Conservation (phyloP, 331 rosid species). For the Erythrophleum ivorense region DNA sequence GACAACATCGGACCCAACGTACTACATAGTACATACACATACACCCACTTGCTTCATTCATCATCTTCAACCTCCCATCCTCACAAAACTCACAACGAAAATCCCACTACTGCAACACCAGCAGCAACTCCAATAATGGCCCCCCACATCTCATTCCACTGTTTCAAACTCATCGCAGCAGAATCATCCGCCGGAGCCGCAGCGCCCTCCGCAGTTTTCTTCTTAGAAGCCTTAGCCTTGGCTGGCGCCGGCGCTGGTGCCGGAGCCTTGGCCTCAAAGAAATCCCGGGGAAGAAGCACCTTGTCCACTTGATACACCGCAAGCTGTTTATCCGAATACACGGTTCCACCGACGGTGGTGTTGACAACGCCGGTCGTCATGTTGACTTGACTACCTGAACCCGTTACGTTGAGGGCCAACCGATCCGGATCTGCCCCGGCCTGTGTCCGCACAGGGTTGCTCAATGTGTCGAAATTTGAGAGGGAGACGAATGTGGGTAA, state of each 20-base stretch:
- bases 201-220: slow-evolving; percentile 52
- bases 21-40: slow-evolving; percentile 9
- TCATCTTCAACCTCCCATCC: slow-evolving; percentile 18
- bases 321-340: slow-evolving; percentile 72
- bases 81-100: slow-evolving; percentile 45
- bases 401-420: slow-evolving; percentile 75
- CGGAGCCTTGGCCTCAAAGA: slow-evolving; percentile 70
- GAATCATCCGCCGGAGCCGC: slow-evolving; percentile 46
- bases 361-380: slow-evolving; percentile 78
- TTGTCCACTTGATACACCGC: slow-evolving; percentile 77
- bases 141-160: slow-evolving; percentile 30
- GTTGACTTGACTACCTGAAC: slow-evolving; percentile 80
- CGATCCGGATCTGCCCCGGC: slow-evolving; percentile 68
- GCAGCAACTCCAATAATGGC: slow-evolving; percentile 34
- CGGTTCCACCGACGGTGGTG: slow-evolving; percentile 66
- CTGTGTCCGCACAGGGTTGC: slow-evolving; percentile 86
- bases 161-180: slow-evolving; percentile 33
- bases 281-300: slow-evolving; percentile 78
- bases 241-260: slow-evolving; percentile 75
- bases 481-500: slow-evolving; percentile 60
- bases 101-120: slow-evolving; percentile 19
- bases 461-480: slow-evolving; percentile 77
- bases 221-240: slow-evolving; percentile 48
- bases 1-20: slow-evolving; percentile 10
- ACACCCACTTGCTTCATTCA: slow-evolving; percentile 1